Conservation (phyloP, 1,284 basidiomycete genomes). For the Crepidotus sp. region DNA sequence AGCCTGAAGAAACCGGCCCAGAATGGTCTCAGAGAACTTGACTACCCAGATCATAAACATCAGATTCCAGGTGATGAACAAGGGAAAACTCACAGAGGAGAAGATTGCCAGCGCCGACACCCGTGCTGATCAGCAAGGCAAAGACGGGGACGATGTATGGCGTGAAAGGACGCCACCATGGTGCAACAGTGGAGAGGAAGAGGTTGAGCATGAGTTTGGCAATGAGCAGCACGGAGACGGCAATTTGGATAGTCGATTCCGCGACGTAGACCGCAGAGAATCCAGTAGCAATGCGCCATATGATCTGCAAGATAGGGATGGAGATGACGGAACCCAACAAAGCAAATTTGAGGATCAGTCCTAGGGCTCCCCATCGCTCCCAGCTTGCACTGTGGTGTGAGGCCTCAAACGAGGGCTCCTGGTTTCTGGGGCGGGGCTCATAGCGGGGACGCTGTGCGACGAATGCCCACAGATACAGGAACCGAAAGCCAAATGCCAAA, state of each 20-base stretch:
- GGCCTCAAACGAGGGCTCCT: slow-evolving; percentile 12
- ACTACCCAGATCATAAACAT: slow-evolving; percentile 32
- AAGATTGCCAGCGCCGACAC: slow-evolving; percentile 48
- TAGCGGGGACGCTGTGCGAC: slow-evolving; percentile 47
- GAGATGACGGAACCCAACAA: slow-evolving; percentile 36
- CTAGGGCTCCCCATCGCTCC: slow-evolving; percentile 52
- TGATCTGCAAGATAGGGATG: slow-evolving; percentile 47
- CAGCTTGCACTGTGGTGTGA: slow-evolving; percentile 50
- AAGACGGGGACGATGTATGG: slow-evolving; percentile 45
- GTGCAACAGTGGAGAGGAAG: slow-evolving; percentile 32
- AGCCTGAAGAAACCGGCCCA: slow-evolving; percentile 65
- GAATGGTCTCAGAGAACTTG: slow-evolving; percentile 55
- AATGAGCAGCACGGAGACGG: slow-evolving; percentile 49
- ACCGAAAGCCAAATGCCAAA: slow-evolving; percentile 48
- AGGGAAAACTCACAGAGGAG: slow-evolving; percentile 42
- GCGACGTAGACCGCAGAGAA: slow-evolving; percentile 46
- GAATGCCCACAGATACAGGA: slow-evolving; percentile 61
- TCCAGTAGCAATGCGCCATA: slow-evolving; percentile 47
- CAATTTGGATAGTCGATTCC: slow-evolving; percentile 49
- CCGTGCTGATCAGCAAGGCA: slow-evolving; percentile 44
- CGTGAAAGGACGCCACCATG: slow-evolving; percentile 36
- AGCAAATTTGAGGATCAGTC: slow-evolving; percentile 42
- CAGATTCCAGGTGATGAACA: slow-evolving; percentile 5
- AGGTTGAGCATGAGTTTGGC: slow-evolving; percentile 56
- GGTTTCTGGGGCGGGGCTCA: slow-evolving; percentile 23